Percentiles rank a stretch among this genome's conserved stretches.
Conservation (phyloP, 139 green algal species). For the Chlamydomonas sp. region DNA sequence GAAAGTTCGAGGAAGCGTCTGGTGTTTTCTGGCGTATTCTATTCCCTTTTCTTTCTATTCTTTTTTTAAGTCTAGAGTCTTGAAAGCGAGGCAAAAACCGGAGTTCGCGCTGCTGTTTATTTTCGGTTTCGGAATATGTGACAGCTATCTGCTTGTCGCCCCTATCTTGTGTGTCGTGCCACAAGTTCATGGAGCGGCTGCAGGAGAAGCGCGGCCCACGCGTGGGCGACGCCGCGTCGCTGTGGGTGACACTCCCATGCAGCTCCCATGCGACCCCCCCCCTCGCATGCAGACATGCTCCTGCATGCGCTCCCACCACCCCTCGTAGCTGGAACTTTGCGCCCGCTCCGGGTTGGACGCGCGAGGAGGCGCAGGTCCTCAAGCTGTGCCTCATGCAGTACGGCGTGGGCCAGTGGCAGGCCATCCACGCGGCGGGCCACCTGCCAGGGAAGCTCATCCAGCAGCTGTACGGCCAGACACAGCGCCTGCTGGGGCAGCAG, state of each 20-base stretch:
- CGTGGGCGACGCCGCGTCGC: constrained; percentile 72
- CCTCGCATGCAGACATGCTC: background rate
- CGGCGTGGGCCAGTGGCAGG: constrained; percentile 74
- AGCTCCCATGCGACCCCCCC: background rate
- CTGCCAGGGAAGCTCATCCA: constrained; percentile 85
- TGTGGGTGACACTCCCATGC: constrained; percentile 48
- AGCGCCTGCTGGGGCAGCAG: constrained; percentile 82
- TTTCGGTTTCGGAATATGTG: too few species aligned
- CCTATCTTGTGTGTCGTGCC: too few species aligned
- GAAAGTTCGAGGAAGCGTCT: too few species aligned
- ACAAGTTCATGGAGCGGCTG: too few species aligned
- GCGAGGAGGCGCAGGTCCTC: constrained; percentile 70
- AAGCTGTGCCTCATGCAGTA: constrained; percentile 79
- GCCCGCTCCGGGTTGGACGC: constrained; percentile 77
- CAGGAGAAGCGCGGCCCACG: constrained; percentile 63
- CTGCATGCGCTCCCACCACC: background rate
- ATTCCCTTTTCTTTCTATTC: too few species aligned
- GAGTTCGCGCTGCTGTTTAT: too few species aligned
- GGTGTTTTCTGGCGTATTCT: too few species aligned
- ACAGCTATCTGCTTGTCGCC: too few species aligned
- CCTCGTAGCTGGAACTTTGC: constrained; percentile 86
- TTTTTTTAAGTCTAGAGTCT: too few species aligned
- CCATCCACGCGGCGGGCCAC: constrained; percentile 73
- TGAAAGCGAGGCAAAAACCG: too few species aligned
- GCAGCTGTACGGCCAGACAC: constrained; percentile 83